Percentiles rank a stretch among this genome's conserved stretches.
Conservation (phyloP, 768 basidiomycete genomes). For the Imleria badia region DNA sequence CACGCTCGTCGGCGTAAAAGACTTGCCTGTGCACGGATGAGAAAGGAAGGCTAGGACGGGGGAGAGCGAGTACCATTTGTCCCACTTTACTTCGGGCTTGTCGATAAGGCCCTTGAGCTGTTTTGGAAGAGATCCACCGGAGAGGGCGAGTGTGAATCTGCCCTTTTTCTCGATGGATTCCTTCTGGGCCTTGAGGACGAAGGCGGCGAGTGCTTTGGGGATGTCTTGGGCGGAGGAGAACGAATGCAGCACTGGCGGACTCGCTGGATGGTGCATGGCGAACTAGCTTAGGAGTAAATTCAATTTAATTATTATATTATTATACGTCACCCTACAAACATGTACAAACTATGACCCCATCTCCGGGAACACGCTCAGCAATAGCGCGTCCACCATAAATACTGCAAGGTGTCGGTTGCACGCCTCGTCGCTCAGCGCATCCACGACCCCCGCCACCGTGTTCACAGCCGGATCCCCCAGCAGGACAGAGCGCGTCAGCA, state of each 20-base stretch:
- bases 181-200: constrained; percentile 83
- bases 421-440: constrained; percentile 55
- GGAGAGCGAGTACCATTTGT: constrained; percentile 76
- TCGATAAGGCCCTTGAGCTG: constrained; percentile 71
- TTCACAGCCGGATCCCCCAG: constrained; percentile 52
- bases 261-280: constrained; percentile 52
- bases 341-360: constrained; percentile 37
- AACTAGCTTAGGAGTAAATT: not conserved
- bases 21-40: constrained; percentile 69
- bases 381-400: constrained; percentile 68
- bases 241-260: constrained; percentile 67
- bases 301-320: not conserved
- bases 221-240: constrained; percentile 61
- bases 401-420: constrained; percentile 83
- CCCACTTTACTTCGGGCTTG: constrained; percentile 76
- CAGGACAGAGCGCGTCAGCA: not conserved
- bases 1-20: constrained; percentile 95
- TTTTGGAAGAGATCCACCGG: constrained; percentile 88
- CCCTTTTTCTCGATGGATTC: constrained; percentile 88
- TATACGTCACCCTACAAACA: constrained; percentile 29
- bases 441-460: constrained; percentile 55
- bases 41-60: not conserved
- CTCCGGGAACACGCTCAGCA: constrained; percentile 80
- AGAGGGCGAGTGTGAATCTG: constrained; percentile 89
- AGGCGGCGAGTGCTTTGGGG: constrained; percentile 67